Base-by-base conservation (phyloP, 768 basidiomycete species). In the Pleurotus tuber-regium region DNA sequence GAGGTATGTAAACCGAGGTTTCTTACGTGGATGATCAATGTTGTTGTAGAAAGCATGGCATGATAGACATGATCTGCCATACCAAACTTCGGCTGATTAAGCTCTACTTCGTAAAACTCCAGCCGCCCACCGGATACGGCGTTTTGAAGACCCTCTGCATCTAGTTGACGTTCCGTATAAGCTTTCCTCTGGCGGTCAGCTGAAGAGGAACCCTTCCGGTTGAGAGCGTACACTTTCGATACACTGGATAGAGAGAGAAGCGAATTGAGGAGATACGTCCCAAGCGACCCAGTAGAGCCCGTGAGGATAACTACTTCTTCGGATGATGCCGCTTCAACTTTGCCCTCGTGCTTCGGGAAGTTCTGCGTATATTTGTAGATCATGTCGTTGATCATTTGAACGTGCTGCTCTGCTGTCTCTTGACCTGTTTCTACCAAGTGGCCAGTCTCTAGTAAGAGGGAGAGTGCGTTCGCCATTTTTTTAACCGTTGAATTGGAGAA, bases 201-300 rank as follows among this genome's bases (percentile, higher is more conserved):
- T 24, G 35, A 35, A 49, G 16, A 18, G 8, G 30, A 19, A 12
- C 47, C 47, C n/a, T 19, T 49, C 16, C 62, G 51, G 43, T 61
- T 61, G 28, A 63, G 29, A 4, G 62, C 57, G 46, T 58, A 63
- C 4, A 63, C 47, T n/a, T 38, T 43, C n/a, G 48, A 19, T 11
- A 63, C 59, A 12, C 28, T 38, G 1, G 30, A n/a, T 7, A 40
- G 38, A 10, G 18, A 9, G 7, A 57, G 12, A 11, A 63, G 48
- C 12, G 36, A 24, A 9, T 46, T 44, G 4, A 63, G 56, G 25
- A 63, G 33, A 9, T 52, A 43, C 4, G 56, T 50, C 7, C 61
- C 61, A 9, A 62, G 40, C 2, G 46, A 31, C 6, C 61, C 61
- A 8, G 61, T 62, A 2, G 61, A 54, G 10, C 61, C 61, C 12